Percentiles rank a stretch among this genome's conserved stretches.
Conservation (phyloP, 805 yeast species). For the Candida nemodendra region DNA sequence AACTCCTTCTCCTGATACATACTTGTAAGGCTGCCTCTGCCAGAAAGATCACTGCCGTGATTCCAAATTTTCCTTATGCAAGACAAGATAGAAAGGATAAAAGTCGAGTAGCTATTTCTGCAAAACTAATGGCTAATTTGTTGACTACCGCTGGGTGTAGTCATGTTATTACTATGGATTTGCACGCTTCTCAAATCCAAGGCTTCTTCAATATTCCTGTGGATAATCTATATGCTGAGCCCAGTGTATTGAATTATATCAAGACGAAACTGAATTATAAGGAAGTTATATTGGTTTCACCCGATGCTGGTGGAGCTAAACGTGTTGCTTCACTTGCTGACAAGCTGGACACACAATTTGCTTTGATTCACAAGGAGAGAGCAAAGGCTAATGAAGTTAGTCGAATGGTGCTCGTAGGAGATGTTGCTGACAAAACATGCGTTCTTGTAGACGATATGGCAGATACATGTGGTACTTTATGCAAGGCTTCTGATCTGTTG, state of each 20-base stretch:
- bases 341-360: conserved; percentile 86
- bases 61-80: conserved; percentile 96
- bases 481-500: conserved; percentile 88
- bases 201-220: conserved; percentile 96
- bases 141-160: conserved; percentile 92
- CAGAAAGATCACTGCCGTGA: conserved; percentile 86
- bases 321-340: conserved; percentile 95
- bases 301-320: conserved; percentile 99
- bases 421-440: conserved; percentile 80
- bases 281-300: conserved; percentile 80
- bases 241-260: conserved; percentile 80
- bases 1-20: conserved; percentile 82
- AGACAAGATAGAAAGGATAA: conserved; percentile 97
- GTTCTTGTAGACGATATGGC: conserved; percentile 96
- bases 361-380: conserved; percentile 94
- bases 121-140: conserved; percentile 88
- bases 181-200: conserved; percentile 97
- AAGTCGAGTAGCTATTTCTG: conserved; percentile 94
- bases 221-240: conserved; percentile 94
- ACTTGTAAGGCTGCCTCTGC: conserved; percentile 98
- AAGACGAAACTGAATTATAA: conserved; percentile 56
- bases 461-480: conserved; percentile 95
- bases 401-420: conserved; percentile 94
- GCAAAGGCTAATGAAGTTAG: conserved; percentile 93
- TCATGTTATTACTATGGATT: conserved; percentile 94